These are phyloP conservation scores for Gigaspora rosea DNA, from an alignment of 192 early-diverging fungal genomes.

Conservation along the genomic window DNA sequence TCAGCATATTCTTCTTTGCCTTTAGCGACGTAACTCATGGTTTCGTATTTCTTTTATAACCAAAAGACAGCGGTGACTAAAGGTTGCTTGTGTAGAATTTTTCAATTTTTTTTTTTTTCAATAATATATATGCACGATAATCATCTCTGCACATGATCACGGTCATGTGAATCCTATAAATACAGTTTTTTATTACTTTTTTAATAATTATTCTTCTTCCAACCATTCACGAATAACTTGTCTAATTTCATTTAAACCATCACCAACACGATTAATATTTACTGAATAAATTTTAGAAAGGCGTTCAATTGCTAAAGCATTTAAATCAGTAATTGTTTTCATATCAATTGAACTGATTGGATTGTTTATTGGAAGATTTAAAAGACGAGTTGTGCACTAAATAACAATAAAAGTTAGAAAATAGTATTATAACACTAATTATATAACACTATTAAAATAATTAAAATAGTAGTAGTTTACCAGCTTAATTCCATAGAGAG, in stretches of 20 bases:
- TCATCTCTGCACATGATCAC: too few relatives aligned
- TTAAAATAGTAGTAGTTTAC: conserved; percentile 37
- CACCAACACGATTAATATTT: not conserved
- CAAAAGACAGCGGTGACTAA: conserved; percentile 34
- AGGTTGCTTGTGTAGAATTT: not conserved
- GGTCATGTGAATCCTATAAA: too few relatives aligned
- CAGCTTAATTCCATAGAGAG: conserved; percentile 84
- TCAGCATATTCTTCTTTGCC: conserved; percentile 31
- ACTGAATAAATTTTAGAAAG: not conserved
- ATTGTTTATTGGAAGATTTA: not conserved
- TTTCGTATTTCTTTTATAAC: not conserved
- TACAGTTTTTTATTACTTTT: too few relatives aligned
- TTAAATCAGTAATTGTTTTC: conserved; percentile 24
- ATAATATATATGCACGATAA: too few relatives aligned
- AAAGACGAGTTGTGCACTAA: conserved; percentile 25
- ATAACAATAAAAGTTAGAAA: not conserved
- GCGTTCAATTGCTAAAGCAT: conserved; percentile 20
- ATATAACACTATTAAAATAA: not conserved
- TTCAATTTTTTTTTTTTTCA: too few relatives aligned
- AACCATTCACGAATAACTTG: not conserved
- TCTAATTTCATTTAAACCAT: not conserved
- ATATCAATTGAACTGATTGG: not conserved
- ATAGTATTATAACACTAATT: not conserved
- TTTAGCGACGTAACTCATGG: conserved; percentile 34
- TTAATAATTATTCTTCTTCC: not conserved